phyloP scores from a whole-genome alignment of 2,329 filamentous ascomycete genomes.

The Fusarium drepaniforme region DNA sequence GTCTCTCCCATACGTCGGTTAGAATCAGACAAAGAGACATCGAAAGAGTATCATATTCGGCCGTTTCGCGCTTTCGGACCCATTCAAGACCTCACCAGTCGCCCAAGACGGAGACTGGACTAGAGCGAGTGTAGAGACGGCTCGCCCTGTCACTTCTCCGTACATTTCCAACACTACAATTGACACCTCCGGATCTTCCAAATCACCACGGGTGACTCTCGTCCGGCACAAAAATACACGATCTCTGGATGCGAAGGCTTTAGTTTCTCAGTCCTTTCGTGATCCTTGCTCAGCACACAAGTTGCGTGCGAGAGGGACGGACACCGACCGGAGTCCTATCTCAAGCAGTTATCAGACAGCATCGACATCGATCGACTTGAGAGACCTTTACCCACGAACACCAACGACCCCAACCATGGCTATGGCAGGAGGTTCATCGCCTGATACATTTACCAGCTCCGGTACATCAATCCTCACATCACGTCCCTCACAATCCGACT shows the following conservation, averaged over 20 bases:
- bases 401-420: conserved; percentile 15
- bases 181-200: not conserved
- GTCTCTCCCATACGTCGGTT: conserved; percentile 4
- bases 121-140: not conserved
- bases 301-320: not conserved
- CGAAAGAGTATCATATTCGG: conserved; percentile 7
- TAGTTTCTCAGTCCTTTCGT: not conserved
- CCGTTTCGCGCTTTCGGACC: conserved; percentile 5
- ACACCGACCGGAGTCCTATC: not conserved
- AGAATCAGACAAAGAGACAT: conserved; percentile 15
- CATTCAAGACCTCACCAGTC: not conserved
- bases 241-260: not conserved
- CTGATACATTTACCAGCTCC: conserved; percentile 16
- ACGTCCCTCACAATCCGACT: conserved; percentile 38
- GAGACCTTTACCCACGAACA: not conserved
- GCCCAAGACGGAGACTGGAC: not conserved
- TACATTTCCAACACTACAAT: not conserved
- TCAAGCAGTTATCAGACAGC: not conserved
- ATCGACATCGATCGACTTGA: not conserved
- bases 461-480: conserved; percentile 27
- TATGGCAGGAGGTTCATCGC: conserved; percentile 7
- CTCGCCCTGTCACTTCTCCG: not conserved
- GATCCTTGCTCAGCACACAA: not conserved
- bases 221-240: not conserved
- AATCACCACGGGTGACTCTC: not conserved